Evolutionary conservation across 768 basidiomycete genomes (phyloP).

Genomic region (Tylopilus balloui): DNA sequence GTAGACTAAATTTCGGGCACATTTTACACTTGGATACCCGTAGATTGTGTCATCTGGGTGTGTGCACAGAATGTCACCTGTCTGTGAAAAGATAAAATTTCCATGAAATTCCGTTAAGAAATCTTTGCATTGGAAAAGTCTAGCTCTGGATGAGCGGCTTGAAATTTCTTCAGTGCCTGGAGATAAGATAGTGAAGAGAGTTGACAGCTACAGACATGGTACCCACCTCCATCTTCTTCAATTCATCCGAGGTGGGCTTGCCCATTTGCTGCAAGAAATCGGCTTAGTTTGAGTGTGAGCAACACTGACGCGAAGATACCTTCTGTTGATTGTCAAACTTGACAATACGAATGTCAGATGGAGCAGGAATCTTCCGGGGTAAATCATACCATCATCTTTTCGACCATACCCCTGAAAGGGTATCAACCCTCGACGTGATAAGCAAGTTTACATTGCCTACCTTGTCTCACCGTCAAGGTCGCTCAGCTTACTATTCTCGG

Average conservation of each 20-base stretch:
- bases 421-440: conserved; percentile 8
- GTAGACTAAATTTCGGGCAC: conserved; percentile 8
- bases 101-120: conserved; percentile 39
- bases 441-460: conserved; percentile 35
- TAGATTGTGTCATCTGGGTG: background rate
- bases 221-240: conserved; percentile 85
- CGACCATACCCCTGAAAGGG: conserved; percentile 81
- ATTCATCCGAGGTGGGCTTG: conserved; percentile 90
- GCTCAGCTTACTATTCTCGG: conserved; percentile 91
- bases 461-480: conserved; percentile 95
- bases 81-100: background rate
- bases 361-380: background rate
- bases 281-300: background rate
- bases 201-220: background rate
- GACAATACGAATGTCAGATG: conserved; percentile 11
- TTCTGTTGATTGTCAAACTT: conserved; percentile 45
- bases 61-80: background rate
- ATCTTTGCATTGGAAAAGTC: conserved; percentile 93
- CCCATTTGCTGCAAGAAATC: conserved; percentile 71
- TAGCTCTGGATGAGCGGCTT: conserved; percentile 85
- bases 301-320: conserved; percentile 21
- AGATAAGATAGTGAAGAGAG: background rate
- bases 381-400: conserved; percentile 97
- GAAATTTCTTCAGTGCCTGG: conserved; percentile 84
- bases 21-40: background rate